Evolutionary conservation across 2,329 filamentous ascomycete genomes (phyloP).

Genomic region (Colletotrichum sublineola): DNA sequence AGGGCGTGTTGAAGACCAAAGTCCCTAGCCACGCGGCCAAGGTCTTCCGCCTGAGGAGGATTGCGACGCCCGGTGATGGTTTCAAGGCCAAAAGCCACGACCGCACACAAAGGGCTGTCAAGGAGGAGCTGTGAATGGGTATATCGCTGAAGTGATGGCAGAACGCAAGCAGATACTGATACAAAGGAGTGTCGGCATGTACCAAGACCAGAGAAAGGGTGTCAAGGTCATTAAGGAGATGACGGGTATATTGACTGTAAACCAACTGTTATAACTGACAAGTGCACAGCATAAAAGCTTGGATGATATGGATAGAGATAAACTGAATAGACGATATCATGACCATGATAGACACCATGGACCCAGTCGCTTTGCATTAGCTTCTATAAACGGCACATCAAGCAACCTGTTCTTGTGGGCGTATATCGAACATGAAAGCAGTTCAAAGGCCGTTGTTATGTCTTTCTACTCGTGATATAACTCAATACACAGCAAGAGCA

Average conservation of each 20-base stretch:
- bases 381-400: neutral
- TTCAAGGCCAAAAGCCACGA: constrained; percentile 44
- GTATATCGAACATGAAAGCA: no score
- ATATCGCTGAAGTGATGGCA: no score
- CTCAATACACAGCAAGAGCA: neutral
- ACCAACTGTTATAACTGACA: no score
- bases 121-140: constrained; percentile 41
- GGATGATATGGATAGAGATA: no score
- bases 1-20: constrained; percentile 33
- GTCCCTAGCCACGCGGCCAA: constrained; percentile 43
- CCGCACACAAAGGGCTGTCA: constrained; percentile 40
- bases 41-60: constrained; percentile 43
- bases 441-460: neutral
- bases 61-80: constrained; percentile 40
- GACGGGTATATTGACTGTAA: no score
- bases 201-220: neutral
- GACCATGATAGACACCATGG: neutral
- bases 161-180: neutral
- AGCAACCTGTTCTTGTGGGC: neutral
- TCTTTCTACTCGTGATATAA: neutral
- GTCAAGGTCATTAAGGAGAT: neutral
- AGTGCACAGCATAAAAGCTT: neutral
- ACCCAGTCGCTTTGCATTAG: neutral
- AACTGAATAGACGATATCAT: no score
- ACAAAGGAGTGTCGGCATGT: neutral